Conservation (phyloP, 768 basidiomycete genomes). For the Hysterangium stoloniferum region DNA sequence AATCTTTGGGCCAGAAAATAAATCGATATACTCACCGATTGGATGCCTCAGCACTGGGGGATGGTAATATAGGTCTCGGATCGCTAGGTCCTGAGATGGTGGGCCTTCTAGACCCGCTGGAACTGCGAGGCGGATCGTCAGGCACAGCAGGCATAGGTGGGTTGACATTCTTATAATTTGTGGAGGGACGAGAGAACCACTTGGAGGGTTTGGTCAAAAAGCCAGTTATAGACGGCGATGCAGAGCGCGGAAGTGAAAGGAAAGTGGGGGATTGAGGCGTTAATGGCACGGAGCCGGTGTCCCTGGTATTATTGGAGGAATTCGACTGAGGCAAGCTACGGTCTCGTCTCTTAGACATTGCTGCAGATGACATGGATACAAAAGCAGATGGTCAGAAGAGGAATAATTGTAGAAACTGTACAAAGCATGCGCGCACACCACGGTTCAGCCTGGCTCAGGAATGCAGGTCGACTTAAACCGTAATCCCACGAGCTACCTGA, state of each 20-base stretch:
- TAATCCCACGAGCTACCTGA: no score
- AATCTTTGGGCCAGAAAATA: slow-evolving; percentile 4
- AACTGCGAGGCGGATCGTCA: slow-evolving; percentile 21
- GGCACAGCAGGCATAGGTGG: slow-evolving; percentile 20
- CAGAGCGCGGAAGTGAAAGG: background rate
- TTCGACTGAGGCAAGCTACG: slow-evolving; percentile 6
- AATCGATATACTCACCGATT: slow-evolving; percentile 45
- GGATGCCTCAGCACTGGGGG: slow-evolving; percentile 28
- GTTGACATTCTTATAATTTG: background rate
- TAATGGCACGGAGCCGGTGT: background rate
- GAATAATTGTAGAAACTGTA: background rate
- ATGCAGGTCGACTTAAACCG: no score
- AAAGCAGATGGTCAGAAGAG: background rate
- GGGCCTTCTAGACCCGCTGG: slow-evolving; percentile 39
- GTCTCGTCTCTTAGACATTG: slow-evolving; percentile 11
- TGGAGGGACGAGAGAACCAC: slow-evolving; percentile 13
- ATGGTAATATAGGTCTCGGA: slow-evolving; percentile 52
- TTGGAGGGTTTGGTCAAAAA: slow-evolving; percentile 14
- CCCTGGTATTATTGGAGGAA: background rate
- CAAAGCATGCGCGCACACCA: slow-evolving; percentile 1
- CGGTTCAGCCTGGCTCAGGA: no score
- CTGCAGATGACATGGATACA: background rate
- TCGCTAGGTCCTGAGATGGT: slow-evolving; percentile 85
- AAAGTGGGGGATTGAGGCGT: background rate
- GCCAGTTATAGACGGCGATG: slow-evolving; percentile 9